Evolutionary conservation across 768 basidiomycete species (phyloP).

Genomic region (Boletus reticuloceps): DNA sequence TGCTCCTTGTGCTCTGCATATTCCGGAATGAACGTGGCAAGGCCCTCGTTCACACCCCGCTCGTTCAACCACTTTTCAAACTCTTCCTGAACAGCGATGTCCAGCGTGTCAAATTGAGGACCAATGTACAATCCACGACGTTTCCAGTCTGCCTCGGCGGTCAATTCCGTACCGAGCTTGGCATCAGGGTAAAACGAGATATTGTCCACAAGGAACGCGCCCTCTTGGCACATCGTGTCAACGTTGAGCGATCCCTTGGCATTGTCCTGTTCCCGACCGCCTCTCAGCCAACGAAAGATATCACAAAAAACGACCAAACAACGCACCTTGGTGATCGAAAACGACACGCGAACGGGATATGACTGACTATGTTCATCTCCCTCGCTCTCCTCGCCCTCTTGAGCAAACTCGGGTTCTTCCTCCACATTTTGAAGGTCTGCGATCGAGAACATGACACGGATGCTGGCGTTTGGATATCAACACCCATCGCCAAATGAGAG

Average conservation of each 20-base stretch:
- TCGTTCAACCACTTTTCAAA: conserved; percentile 89
- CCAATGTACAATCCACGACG: conserved; percentile 91
- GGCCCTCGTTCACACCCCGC: conserved; percentile 78
- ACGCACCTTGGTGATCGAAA: conserved; percentile 81
- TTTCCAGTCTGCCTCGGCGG: conserved; percentile 91
- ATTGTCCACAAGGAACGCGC: conserved; percentile 83
- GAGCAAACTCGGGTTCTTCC: conserved; percentile 38
- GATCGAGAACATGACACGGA: conserved; percentile 91
- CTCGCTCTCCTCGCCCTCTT: conserved; percentile 37
- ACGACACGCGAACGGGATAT: conserved; percentile 75
- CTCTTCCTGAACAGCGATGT: conserved; percentile 82
- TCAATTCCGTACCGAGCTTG: conserved; percentile 69
- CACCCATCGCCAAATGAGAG: neutral
- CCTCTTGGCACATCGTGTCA: conserved; percentile 78
- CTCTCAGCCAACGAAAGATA: neutral
- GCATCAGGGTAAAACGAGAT: conserved; percentile 80
- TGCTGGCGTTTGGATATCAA: conserved; percentile 14
- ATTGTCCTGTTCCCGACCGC: conserved; percentile 36
- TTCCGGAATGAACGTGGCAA: conserved; percentile 87
- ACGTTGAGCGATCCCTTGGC: conserved; percentile 69
- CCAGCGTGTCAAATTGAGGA: conserved; percentile 91
- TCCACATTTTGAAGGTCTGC: conserved; percentile 68
- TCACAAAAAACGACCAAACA: neutral
- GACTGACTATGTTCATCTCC: conserved; percentile 34
- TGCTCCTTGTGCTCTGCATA: conserved; percentile 92